A percentile compares a stretch with the other conserved stretches of the same genome.
Evolutionary conservation across 2,329 filamentous ascomycete species (phyloP).

Genomic region (Ophioceras dolichostomum): DNA sequence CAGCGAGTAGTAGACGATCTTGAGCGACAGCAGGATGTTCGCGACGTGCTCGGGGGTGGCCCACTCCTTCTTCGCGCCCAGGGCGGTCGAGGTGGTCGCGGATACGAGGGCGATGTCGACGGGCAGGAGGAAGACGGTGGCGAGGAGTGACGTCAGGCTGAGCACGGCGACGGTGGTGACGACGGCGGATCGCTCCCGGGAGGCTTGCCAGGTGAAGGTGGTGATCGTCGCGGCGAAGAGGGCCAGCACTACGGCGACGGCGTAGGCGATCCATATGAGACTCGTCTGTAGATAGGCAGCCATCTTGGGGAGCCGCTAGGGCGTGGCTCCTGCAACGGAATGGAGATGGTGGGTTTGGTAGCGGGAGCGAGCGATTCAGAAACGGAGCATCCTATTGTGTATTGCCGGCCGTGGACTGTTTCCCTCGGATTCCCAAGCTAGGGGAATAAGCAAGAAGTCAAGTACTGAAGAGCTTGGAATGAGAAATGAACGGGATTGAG

Average conservation of each 20-base stretch:
- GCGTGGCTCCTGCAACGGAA: neutral
- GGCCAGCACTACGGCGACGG: conserved; percentile 64
- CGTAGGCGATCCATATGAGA: conserved; percentile 92
- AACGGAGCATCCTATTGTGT: neutral
- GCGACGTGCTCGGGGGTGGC: conserved; percentile 72
- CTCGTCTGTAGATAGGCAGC: conserved; percentile 61
- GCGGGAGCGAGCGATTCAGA: neutral
- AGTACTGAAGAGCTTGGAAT: no score
- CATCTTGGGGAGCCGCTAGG: no score
- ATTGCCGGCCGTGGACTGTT: neutral
- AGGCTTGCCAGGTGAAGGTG: conserved; percentile 83
- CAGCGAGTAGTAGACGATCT: conserved; percentile 82
- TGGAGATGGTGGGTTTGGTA: neutral
- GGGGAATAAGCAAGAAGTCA: no score
- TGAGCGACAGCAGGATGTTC: conserved; percentile 66
- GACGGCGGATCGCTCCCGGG: conserved; percentile 69
- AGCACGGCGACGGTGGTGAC: conserved; percentile 80
- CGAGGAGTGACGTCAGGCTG: conserved; percentile 76
- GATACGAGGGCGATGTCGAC: conserved; percentile 94
- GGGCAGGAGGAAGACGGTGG: conserved; percentile 82
- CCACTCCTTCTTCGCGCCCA: conserved; percentile 88
- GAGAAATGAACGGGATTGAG: neutral
- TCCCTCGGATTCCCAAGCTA: no score
- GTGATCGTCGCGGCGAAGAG: conserved; percentile 71
- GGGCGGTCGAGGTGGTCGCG: conserved; percentile 62